These are phyloP conservation scores for Periconia sp. DNA, from an alignment of 2,329 filamentous ascomycete species.

Conservation along the genomic window DNA sequence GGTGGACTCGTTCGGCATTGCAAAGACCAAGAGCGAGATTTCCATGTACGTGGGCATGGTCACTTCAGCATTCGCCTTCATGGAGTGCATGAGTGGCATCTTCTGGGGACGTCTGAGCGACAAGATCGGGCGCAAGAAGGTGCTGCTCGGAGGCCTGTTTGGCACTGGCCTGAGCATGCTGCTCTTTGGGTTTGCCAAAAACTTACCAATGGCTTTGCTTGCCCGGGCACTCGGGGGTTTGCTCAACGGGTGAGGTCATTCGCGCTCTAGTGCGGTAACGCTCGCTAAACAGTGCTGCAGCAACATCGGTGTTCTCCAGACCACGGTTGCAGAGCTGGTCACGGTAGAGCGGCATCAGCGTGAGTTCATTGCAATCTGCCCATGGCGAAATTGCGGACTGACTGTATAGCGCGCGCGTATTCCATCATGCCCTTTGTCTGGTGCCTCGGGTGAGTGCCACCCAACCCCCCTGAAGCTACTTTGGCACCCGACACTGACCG, in stretches of 20 bases:
- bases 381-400: constrained; percentile 26
- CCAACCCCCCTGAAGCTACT: constrained; percentile 19
- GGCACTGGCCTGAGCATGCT: constrained; percentile 94
- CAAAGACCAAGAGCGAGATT: constrained; percentile 77
- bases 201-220: constrained; percentile 79
- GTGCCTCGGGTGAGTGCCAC: constrained; percentile 77
- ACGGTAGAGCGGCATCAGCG: constrained; percentile 92
- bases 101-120: constrained; percentile 95
- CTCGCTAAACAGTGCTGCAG: constrained; percentile 54
- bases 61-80: constrained; percentile 93
- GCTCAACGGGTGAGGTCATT: constrained; percentile 78
- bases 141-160: constrained; percentile 84
- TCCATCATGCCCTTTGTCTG: constrained; percentile 98
- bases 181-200: constrained; percentile 88
- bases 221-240: constrained; percentile 89
- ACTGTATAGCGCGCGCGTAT: constrained; percentile 77
- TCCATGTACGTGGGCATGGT: constrained; percentile 95
- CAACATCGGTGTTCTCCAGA: constrained; percentile 94
- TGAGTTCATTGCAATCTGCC: constrained; percentile 57
- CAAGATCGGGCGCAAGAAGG: constrained; percentile 87
- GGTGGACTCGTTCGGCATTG: constrained; percentile 89
- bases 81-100: constrained; percentile 90
- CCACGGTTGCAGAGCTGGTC: constrained; percentile 91
- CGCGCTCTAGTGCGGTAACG: constrained; percentile 27
- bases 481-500: constrained; percentile 26